phyloP scores from a whole-genome alignment of 2,329 filamentous ascomycete species.

The Neonectria neomacrospora region DNA sequence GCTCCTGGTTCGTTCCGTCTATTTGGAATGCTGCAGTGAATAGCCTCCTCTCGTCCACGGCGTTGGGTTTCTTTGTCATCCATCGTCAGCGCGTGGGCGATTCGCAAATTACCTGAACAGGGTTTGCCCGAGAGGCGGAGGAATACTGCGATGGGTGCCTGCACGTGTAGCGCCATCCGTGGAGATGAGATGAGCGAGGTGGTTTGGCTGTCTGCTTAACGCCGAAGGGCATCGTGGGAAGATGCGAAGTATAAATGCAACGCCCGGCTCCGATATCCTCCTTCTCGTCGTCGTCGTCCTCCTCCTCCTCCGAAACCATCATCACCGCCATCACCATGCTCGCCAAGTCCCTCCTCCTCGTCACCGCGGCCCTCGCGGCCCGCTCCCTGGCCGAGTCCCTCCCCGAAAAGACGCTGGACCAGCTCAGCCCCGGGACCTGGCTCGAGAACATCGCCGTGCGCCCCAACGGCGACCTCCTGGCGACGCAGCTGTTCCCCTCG shows the following conservation, averaged over 20 bases:
- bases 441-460: slow-evolving; percentile 37
- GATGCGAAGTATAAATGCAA: background rate
- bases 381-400: slow-evolving; percentile 23
- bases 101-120: background rate
- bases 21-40: too few species aligned
- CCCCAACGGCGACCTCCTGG: slow-evolving; percentile 32
- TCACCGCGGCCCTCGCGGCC: slow-evolving; percentile 7
- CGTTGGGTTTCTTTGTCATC: background rate
- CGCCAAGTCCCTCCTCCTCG: slow-evolving; percentile 8
- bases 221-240: background rate
- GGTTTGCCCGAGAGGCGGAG: background rate
- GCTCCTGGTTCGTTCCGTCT: too few species aligned
- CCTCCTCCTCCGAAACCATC: background rate
- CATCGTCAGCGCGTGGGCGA: background rate
- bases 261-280: background rate
- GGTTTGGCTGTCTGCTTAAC: background rate
- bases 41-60: background rate
- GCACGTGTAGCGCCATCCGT: background rate
- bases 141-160: background rate
- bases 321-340: slow-evolving; percentile 19
- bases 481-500: slow-evolving; percentile 29
- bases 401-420: slow-evolving; percentile 21
- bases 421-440: slow-evolving; percentile 31
- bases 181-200: background rate
- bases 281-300: background rate